Conservation (phyloP, 208 protist genomes). For the Acanthamoeba lenticulata region DNA sequence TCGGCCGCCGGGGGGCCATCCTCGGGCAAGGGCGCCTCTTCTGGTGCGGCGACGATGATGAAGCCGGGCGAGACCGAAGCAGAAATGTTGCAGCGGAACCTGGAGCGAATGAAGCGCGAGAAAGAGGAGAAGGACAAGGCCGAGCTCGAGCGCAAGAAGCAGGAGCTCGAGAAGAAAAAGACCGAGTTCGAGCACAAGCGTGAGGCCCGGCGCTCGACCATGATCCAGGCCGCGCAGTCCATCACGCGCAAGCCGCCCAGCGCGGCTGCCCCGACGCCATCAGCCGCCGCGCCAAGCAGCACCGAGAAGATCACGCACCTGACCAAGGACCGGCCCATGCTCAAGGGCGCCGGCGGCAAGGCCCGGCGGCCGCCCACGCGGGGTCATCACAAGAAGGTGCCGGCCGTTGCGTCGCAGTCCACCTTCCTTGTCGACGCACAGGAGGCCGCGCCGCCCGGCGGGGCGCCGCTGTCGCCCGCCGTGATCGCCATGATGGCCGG, state of each 20-base stretch:
- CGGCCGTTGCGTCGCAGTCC: not conserved
- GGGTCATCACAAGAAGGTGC: constrained; percentile 52
- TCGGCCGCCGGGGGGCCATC: not conserved
- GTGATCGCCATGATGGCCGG: constrained; percentile 8
- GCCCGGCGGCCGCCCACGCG: not conserved
- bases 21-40: not conserved
- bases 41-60: not conserved
- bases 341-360: not conserved
- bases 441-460: not conserved
- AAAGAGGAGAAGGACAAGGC: constrained; percentile 43
- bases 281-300: not conserved
- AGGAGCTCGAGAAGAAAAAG: constrained; percentile 58
- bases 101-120: not conserved
- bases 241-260: not conserved
- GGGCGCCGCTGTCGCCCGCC: not conserved
- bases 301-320: constrained; percentile 15
- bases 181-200: constrained; percentile 15
- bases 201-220: not conserved
- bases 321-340: constrained; percentile 12
- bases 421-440: not conserved
- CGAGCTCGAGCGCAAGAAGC: not conserved
- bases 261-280: not conserved
- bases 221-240: not conserved
- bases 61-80: constrained; percentile 16
- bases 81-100: constrained; percentile 5